These are phyloP conservation scores for Colletotrichum cuscutae DNA, from an alignment of 2,329 filamentous ascomycete genomes.

Conservation along the genomic window DNA sequence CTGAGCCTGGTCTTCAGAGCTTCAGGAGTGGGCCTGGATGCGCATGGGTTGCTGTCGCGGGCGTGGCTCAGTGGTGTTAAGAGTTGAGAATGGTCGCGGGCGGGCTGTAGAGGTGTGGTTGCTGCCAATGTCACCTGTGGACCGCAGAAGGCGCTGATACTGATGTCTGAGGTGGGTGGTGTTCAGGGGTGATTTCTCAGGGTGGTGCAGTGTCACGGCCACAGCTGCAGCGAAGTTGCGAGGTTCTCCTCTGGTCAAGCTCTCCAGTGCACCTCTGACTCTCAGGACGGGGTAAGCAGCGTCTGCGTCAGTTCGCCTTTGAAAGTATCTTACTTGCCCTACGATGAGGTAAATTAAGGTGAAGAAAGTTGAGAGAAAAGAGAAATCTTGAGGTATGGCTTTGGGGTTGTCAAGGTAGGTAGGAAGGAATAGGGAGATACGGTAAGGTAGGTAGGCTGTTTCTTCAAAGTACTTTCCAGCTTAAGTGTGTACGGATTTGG, in stretches of 20 bases:
- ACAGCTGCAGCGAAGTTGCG: not conserved
- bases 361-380: no score
- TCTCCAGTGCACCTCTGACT: not conserved
- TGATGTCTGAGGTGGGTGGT: not conserved
- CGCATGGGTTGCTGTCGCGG: conserved; percentile 6
- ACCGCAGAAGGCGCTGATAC: not conserved
- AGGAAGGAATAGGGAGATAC: not conserved
- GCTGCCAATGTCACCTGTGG: not conserved
- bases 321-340: no score
- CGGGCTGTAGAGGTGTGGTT: not conserved
- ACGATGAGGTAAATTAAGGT: no score
- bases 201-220: not conserved
- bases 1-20: conserved; percentile 6
- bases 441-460: not conserved
- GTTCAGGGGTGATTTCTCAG: not conserved
- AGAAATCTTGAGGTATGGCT: no score
- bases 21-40: conserved; percentile 19
- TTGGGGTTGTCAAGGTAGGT: no score
- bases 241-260: not conserved
- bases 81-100: not conserved
- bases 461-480: not conserved
- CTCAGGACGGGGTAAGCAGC: not conserved
- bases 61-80: not conserved
- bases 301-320: no score
- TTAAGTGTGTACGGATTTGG: not conserved